A percentile compares a stretch with the other conserved stretches of the same genome.
Evolutionary conservation across 768 basidiomycete species (phyloP).

Genomic region (Mycena olivaceomarginata): DNA sequence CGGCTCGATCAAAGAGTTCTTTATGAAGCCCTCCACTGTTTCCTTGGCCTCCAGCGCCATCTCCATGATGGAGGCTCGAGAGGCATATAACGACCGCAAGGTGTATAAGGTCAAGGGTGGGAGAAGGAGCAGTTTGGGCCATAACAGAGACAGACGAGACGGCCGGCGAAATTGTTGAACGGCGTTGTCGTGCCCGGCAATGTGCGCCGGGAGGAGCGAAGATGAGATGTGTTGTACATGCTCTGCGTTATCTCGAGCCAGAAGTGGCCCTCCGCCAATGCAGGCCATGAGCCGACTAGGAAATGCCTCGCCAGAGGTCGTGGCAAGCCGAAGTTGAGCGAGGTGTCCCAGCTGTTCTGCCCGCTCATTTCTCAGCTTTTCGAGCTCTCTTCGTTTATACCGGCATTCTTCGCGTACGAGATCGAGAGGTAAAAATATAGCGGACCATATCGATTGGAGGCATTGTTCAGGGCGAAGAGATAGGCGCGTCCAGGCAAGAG

Average conservation of each 20-base stretch:
- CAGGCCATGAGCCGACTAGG: slow-evolving; percentile 44
- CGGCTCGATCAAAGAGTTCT: slow-evolving; percentile 92
- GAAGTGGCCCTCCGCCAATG: slow-evolving; percentile 37
- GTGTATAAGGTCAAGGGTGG: slow-evolving; percentile 80
- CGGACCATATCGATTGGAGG: slow-evolving; percentile 47
- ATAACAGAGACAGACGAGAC: slow-evolving; percentile 78
- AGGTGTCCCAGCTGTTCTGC: slow-evolving; percentile 82
- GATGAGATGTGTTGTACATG: slow-evolving; percentile 51
- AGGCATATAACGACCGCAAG: slow-evolving; percentile 71
- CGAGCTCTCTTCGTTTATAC: slow-evolving; percentile 74
- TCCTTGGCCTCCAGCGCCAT: slow-evolving; percentile 76
- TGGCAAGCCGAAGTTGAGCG: slow-evolving; percentile 70
- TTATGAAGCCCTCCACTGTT: slow-evolving; percentile 83
- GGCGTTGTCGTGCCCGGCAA: slow-evolving; percentile 49
- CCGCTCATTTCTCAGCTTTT: slow-evolving; percentile 78
- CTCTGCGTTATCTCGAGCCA: slow-evolving; percentile 13
- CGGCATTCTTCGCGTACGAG: slow-evolving; percentile 82
- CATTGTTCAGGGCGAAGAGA: slow-evolving; percentile 41
- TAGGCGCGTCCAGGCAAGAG: slow-evolving; percentile 33
- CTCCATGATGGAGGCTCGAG: slow-evolving; percentile 74
- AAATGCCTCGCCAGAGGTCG: slow-evolving; percentile 48
- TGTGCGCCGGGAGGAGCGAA: slow-evolving; percentile 53
- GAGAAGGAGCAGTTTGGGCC: slow-evolving; percentile 88
- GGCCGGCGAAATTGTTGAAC: slow-evolving; percentile 76
- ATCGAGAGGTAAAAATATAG: slow-evolving; percentile 69